Base-by-base conservation (phyloP, 352 stramenopile species). In the Globisporangium cystogenes region DNA sequence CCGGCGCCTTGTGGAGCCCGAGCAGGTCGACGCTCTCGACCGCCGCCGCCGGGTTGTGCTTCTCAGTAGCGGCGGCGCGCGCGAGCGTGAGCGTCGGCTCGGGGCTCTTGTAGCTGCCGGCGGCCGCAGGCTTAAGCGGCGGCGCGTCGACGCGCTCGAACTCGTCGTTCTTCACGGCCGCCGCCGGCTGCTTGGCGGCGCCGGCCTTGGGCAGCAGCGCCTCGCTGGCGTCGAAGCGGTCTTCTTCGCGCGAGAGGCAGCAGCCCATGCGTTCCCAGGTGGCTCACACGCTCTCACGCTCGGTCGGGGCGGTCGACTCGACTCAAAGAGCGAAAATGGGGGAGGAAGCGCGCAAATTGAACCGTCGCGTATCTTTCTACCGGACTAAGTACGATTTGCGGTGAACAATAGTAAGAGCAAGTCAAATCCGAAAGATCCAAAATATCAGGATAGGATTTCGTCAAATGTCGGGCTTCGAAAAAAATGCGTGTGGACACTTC, bases 211-310 rank as follows among this genome's bases (percentile, higher is more conserved):
- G 62, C 53, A 89, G 64, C 48, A 89, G 67, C 51, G 69, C 62
- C 40, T 78, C 68, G 31, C 48, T 73, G 46, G 66, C 68, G 37
- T 85, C 74, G 51, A 86, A 84, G 50, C 58, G 71, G 43, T 89
- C 78, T 41, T 89, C 78, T 45, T 89, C 78, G 56, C 62, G 67
- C 42, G 78, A 89, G 54, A 68, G 69, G 46, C 78, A 89, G 61
- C 78, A 89, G 57, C 78, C 78, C 78, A 89, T 89, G 31, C 12
- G 11, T 16, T 3, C 14, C 18, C n/a, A n/a, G n/a, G n/a, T n/a
- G n/a, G n/a, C n/a, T n/a, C n/a, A n/a, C n/a, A n/a, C 31, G 31
- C 31, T 36, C 31, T 7, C 31, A 15, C 31, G 27, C 27, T 33
- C 27, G 27, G n/a, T n/a, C n/a, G n/a, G n/a, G n/a, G n/a, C n/a